These are phyloP conservation scores for Geotrichum armillariae DNA, from an alignment of 1,139 yeast species.

Conservation along the genomic window DNA sequence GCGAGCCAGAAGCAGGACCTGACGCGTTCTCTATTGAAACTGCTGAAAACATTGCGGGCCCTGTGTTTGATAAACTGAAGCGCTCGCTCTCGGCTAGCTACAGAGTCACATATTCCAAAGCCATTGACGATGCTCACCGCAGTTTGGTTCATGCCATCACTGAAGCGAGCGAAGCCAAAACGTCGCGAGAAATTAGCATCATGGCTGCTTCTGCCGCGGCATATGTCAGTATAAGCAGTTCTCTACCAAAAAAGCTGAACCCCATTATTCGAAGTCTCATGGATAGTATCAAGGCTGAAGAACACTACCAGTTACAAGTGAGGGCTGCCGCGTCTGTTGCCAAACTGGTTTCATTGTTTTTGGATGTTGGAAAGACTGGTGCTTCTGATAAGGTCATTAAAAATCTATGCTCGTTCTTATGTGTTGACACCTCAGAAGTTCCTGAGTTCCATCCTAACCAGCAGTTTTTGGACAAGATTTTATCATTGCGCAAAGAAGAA, in stretches of 20 bases:
- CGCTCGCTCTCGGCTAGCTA: constrained; percentile 67
- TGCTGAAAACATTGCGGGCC: constrained; percentile 70
- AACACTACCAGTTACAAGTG: constrained; percentile 60
- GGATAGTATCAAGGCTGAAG: constrained; percentile 89
- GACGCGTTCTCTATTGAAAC: constrained; percentile 82
- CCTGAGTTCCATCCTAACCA: constrained; percentile 84
- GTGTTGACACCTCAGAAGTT: constrained; percentile 95
- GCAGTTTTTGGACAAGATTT: constrained; percentile 53
- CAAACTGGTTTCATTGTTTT: constrained; percentile 57
- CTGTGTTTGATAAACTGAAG: constrained; percentile 64
- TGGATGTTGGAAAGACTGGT: constrained; percentile 56
- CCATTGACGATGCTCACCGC: constrained; percentile 77
- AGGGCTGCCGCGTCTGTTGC: constrained; percentile 74
- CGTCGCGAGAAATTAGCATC: constrained; percentile 60
- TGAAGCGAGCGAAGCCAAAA: constrained; percentile 60
- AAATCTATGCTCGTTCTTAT: constrained; percentile 86
- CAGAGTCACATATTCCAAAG: constrained; percentile 69
- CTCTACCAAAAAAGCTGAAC: constrained; percentile 79
- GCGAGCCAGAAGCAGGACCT: constrained; percentile 93
- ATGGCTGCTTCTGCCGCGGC: constrained; percentile 78
- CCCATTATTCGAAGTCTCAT: constrained; percentile 87
- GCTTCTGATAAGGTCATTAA: constrained; percentile 88
- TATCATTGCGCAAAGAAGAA: constrained; percentile 82
- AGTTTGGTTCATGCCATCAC: constrained; percentile 65
- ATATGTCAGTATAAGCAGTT: constrained; percentile 46